phyloP scores from a whole-genome alignment of 2,329 filamentous ascomycete genomes.

The Colletotrichum australisinense region DNA sequence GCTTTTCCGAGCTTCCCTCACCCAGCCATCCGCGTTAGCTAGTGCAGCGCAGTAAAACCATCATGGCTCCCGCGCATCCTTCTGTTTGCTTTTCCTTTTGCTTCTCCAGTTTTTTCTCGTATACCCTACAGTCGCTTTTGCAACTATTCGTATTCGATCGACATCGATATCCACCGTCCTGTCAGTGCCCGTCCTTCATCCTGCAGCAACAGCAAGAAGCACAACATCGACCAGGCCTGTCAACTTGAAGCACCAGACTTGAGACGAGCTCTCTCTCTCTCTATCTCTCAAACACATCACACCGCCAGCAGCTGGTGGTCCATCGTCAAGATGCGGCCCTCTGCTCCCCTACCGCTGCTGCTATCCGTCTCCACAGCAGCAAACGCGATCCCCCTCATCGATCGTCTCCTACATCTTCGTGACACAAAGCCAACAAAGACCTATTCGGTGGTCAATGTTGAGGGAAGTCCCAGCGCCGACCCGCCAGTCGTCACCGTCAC shows the following conservation, averaged over 20 bases:
- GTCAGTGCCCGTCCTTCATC: not conserved
- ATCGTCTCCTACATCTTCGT: conserved; percentile 23
- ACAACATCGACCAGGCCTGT: not conserved
- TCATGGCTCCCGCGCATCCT: conserved; percentile 26
- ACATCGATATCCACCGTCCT: conserved; percentile 17
- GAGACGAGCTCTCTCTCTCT: not conserved
- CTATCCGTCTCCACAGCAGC: conserved; percentile 40
- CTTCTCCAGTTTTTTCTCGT: conserved; percentile 28
- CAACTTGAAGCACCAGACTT: not conserved
- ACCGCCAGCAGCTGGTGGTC: not conserved
- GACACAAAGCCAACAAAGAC: conserved; percentile 23
- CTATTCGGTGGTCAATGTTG: conserved; percentile 50
- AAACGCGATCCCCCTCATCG: conserved; percentile 43
- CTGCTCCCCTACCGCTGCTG: conserved; percentile 40
- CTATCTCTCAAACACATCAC: not conserved
- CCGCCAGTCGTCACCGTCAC: conserved; percentile 44
- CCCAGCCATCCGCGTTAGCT: conserved; percentile 36
- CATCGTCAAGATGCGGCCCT: conserved; percentile 44
- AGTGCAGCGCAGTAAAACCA: conserved; percentile 35
- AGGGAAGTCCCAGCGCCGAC: conserved; percentile 38
- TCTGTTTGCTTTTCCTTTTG: conserved; percentile 19
- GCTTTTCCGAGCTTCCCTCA: not conserved
- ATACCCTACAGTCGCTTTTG: not conserved
- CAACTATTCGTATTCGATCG: conserved; percentile 13
- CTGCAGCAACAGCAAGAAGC: not conserved